Conservation (phyloP, 2,329 filamentous ascomycete genomes). For the Ceratocystis destructans region DNA sequence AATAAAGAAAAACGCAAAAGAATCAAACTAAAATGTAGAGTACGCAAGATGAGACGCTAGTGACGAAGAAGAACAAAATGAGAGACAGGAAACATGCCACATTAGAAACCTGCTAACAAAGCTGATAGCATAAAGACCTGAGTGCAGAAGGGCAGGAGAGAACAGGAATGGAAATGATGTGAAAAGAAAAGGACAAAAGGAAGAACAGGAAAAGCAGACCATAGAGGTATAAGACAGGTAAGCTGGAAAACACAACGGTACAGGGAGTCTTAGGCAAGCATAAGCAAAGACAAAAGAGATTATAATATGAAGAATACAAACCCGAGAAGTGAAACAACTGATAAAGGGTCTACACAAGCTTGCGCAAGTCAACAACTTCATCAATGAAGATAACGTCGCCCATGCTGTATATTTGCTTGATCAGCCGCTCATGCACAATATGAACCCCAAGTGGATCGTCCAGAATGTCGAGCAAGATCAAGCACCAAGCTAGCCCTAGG, state of each 20-base stretch:
- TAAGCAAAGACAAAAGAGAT: neutral
- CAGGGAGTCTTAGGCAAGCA: neutral
- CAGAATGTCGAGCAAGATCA: slow-evolving; percentile 17
- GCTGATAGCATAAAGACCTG: neutral
- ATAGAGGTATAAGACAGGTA: neutral
- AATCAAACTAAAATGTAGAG: neutral
- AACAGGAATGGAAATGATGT: neutral
- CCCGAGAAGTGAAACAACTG: neutral
- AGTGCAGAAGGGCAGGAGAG: neutral
- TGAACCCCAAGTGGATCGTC: slow-evolving; percentile 17
- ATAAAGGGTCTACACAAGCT: slow-evolving; percentile 14
- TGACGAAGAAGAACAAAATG: slow-evolving; percentile 7
- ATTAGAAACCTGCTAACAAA: neutral
- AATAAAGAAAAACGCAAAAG: neutral
- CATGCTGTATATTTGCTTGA: slow-evolving; percentile 19
- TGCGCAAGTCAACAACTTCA: slow-evolving; percentile 17
- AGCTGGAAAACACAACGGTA: neutral
- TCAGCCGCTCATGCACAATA: slow-evolving; percentile 16
- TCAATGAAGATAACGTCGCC: slow-evolving; percentile 17
- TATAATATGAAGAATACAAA: neutral
- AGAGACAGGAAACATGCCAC: slow-evolving; percentile 5
- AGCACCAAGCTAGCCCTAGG: slow-evolving; percentile 24
- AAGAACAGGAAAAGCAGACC: neutral
- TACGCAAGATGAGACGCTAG: neutral
- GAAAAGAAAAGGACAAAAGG: neutral